Evolutionary conservation across 495 filamentous ascomycete genomes (phyloP).

Genomic region (Aspergillus incahuasiensis): DNA sequence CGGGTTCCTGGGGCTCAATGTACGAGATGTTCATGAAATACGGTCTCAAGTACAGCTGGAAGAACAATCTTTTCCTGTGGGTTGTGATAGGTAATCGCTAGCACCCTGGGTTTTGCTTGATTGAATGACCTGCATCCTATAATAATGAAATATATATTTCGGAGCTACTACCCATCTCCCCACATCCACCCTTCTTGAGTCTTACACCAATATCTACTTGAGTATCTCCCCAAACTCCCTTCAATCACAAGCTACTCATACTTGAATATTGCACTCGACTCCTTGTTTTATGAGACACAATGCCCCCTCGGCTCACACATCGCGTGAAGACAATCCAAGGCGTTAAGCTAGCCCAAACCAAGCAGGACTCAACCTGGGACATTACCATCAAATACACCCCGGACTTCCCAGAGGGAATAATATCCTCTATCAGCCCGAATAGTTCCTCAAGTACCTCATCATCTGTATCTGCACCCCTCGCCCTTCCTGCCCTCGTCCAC

Average conservation of each 20-base stretch:
- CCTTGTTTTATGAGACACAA: conserved; percentile 5
- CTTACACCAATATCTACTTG: too few relatives aligned
- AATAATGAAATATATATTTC: too few relatives aligned
- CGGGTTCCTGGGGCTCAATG: background rate
- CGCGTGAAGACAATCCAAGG: conserved; percentile 26
- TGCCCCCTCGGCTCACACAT: conserved; percentile 23
- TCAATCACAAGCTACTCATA: too few relatives aligned
- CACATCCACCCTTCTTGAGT: background rate
- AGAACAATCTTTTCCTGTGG: too few relatives aligned
- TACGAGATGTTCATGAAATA: background rate
- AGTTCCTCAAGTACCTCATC: conserved; percentile 7
- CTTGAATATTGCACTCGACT: background rate
- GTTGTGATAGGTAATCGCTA: too few relatives aligned
- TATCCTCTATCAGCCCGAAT: conserved; percentile 36
- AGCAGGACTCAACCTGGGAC: conserved; percentile 36
- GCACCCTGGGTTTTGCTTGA: too few relatives aligned
- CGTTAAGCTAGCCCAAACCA: conserved; percentile 35
- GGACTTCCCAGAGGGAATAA: conserved; percentile 23
- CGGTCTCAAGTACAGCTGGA: too few relatives aligned
- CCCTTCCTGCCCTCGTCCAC: conserved; percentile 60
- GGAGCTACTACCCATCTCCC: too few relatives aligned
- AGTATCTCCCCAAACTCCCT: too few relatives aligned
- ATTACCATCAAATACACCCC: conserved; percentile 28
- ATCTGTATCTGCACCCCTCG: conserved; percentile 15
- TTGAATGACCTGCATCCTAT: too few relatives aligned